Percentiles rank a stretch among this genome's conserved stretches.
These are phyloP conservation scores for Tolypocladium tropicale DNA, from an alignment of 2,329 filamentous ascomycete genomes.

Conservation along the genomic window DNA sequence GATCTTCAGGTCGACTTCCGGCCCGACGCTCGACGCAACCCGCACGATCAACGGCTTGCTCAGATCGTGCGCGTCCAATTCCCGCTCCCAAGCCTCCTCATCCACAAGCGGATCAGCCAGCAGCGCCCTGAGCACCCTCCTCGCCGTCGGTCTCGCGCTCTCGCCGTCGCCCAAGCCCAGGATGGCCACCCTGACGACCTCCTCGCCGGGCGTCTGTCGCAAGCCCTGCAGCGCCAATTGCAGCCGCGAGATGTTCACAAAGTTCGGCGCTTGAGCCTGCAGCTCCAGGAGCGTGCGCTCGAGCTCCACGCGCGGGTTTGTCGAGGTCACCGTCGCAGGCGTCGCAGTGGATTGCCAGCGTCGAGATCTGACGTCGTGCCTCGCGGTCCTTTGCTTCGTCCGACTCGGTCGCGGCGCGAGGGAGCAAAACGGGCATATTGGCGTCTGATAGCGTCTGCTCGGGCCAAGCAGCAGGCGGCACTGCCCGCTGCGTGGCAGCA, in stretches of 20 bases:
- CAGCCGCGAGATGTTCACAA: conserved; percentile 58
- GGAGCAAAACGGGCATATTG: conserved; percentile 22
- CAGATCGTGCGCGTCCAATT: conserved; percentile 41
- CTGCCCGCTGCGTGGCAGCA: conserved; percentile 16
- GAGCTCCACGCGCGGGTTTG: conserved; percentile 40
- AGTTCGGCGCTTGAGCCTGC: conserved; percentile 47
- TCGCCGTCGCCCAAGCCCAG: conserved; percentile 33
- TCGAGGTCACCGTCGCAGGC: conserved; percentile 11
- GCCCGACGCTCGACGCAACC: conserved; percentile 26
- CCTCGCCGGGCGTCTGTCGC: conserved; percentile 43
- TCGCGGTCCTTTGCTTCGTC: conserved; percentile 7
- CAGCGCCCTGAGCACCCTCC: conserved; percentile 56
- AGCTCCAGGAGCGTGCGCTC: conserved; percentile 49
- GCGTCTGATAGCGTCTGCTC: conserved; percentile 5
- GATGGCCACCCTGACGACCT: conserved; percentile 49
- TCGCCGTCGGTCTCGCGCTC: conserved; percentile 38
- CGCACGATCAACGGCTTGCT: conserved; percentile 53
- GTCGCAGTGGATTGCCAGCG: conserved; percentile 18
- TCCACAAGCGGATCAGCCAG: conserved; percentile 59
- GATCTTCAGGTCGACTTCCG: conserved; percentile 16
- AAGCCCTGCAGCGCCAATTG: conserved; percentile 61
- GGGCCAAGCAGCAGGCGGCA: conserved; percentile 14
- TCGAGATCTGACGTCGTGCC: conserved; percentile 9
- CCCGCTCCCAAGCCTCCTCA: conserved; percentile 56
- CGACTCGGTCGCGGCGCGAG: conserved; percentile 9